These are phyloP conservation scores for Vanrija humicola DNA, from an alignment of 1,284 basidiomycete species.

Conservation along the genomic window DNA sequence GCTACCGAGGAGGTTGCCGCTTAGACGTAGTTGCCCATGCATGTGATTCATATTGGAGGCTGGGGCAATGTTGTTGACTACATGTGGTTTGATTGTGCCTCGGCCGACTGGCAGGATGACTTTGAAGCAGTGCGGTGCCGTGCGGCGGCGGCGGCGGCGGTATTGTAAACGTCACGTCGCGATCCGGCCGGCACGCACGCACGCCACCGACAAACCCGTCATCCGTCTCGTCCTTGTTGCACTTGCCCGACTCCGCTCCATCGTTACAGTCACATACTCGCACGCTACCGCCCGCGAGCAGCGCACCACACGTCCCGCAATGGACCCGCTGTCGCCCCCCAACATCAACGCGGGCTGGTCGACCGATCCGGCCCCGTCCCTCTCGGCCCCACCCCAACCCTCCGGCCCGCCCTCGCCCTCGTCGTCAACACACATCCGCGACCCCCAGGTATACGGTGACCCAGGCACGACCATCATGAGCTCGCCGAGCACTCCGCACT, in stretches of 20 bases:
- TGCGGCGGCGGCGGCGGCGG: too few species aligned
- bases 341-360: constrained; percentile 21
- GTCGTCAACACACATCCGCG: constrained; percentile 19
- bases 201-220: too few species aligned
- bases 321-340: constrained; percentile 19
- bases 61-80: neutral
- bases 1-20: constrained; percentile 5
- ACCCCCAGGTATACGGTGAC: constrained; percentile 42
- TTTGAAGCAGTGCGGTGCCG: too few species aligned
- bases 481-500: constrained; percentile 8
- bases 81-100: neutral
- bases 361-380: neutral
- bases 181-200: too few species aligned
- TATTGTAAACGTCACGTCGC: too few species aligned
- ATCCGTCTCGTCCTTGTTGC: neutral
- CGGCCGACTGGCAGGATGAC: neutral
- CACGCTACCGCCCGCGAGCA: too few species aligned
- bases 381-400: neutral
- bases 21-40: constrained; percentile 5
- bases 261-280: too few species aligned
- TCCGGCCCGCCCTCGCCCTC: constrained; percentile 2
- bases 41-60: constrained; percentile 1
- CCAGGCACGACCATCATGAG: constrained; percentile 31
- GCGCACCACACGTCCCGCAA: constrained; percentile 1
- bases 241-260: too few species aligned